Base-by-base conservation (phyloP, 2,329 filamentous ascomycete species). In the Botrytis hyacinthi region DNA sequence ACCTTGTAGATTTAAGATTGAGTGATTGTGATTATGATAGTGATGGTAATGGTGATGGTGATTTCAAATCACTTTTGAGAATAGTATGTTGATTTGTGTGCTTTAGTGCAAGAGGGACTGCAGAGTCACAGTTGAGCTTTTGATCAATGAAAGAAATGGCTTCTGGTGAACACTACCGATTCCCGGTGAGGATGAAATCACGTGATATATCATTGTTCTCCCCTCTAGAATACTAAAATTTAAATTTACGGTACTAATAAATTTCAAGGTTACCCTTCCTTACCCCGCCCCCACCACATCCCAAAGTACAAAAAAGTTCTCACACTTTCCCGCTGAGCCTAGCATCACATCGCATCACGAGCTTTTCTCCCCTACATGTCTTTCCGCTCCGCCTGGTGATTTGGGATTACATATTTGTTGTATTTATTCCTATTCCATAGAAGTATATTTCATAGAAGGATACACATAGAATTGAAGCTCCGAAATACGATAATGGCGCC, bases 401-500 rank as follows among this genome's bases (percentile, higher is more conserved):
- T 26, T 48, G 4, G 3, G 10, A 48, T 48, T 20, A 9, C 7
- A 22, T 7, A 44, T 46, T 20, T 46, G 3, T 46, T 22, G 20
- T 46, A 46, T 46, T 8, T 8, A 46, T 20, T 20, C 44, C 7
- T 20, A 9, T 2, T 8, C 37, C n/a, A n/a, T n/a, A n/a, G n/a
- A n/a, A n/a, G 35, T 4, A 48, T 3, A 9, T 3, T 26, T 26
- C 22, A 48, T 26, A 12, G 9, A 51, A 26, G 44, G 1, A 46
- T 10, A 9, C 7, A 7, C 42, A 20, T 46, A 46, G 18, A 8
- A 20, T 44, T 44, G 42, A 0, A 44, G 42, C 18, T 44, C 7
- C 42, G 8, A 7, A 44, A 46, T 14, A n/a, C 48, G 4, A 51
- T 4, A 6, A 91, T 91, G 89, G 84, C 89, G 42, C 85, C 88